Conservation (phyloP, 1,139 yeast species). For the Blastobotrys petasosporus region DNA sequence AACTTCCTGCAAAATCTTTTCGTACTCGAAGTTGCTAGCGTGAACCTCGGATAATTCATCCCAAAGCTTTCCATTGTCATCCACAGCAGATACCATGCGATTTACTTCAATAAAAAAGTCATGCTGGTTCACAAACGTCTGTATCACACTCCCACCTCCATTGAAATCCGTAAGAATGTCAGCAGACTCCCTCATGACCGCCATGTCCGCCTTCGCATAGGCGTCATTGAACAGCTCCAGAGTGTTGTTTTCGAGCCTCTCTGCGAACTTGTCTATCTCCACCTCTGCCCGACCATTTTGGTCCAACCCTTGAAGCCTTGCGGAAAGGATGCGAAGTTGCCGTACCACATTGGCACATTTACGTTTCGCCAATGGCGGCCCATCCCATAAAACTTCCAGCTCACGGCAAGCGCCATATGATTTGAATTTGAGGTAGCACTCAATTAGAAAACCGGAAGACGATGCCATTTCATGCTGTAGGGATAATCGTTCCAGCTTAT, state of each 20-base stretch:
- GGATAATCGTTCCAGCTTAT: constrained; percentile 66
- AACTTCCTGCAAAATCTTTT: constrained; percentile 36
- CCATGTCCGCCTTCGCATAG: constrained; percentile 50
- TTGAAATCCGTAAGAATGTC: constrained; percentile 74
- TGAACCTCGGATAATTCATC: constrained; percentile 43
- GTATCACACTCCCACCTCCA: constrained; percentile 79
- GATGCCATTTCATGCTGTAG: constrained; percentile 68
- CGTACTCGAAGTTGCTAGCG: constrained; percentile 37
- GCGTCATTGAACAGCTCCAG: constrained; percentile 38
- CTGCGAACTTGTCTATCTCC: constrained; percentile 65
- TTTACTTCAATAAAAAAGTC: constrained; percentile 58
- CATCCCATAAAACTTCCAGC: constrained; percentile 32
- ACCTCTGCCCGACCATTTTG: constrained; percentile 37
- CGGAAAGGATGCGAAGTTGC: constrained; percentile 57
- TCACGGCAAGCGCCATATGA: constrained; percentile 59
- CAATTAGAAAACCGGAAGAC: constrained; percentile 66
- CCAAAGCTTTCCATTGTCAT: constrained; percentile 41
- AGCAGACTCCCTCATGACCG: constrained; percentile 74
- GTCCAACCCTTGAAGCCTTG: constrained; percentile 38
- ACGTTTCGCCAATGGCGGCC: constrained; percentile 46
- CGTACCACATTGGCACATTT: constrained; percentile 66
- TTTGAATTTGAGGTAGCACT: constrained; percentile 72
- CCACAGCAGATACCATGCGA: constrained; percentile 34
- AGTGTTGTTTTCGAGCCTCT: constrained; percentile 61
- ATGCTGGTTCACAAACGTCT: constrained; percentile 76